These are phyloP conservation scores for Coemansia sp. DNA, from an alignment of 192 early-diverging fungal species.

Conservation along the genomic window DNA sequence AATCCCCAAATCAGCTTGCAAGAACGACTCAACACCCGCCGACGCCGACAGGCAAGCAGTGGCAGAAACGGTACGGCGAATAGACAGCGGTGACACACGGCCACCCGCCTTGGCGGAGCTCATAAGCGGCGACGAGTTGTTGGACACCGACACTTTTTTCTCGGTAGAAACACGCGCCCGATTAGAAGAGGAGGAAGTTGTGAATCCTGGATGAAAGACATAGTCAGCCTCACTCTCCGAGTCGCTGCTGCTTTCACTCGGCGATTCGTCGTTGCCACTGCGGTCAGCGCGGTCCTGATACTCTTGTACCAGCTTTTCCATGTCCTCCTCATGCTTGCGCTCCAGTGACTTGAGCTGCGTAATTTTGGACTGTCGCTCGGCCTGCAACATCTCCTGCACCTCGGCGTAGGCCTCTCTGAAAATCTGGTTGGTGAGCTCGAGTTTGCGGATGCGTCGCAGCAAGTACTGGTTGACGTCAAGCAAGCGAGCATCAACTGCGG, in stretches of 20 bases:
- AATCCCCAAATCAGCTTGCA: conserved; percentile 18
- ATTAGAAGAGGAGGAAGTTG: conserved; percentile 5
- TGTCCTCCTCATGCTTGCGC: conserved; percentile 49
- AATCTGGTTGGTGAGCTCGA: conserved; percentile 58
- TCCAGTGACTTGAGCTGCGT: conserved; percentile 34
- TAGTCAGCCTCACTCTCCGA: conserved; percentile 28
- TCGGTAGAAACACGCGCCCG: background rate
- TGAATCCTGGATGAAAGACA: conserved; percentile 26
- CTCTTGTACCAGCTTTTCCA: conserved; percentile 34
- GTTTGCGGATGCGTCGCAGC: conserved; percentile 54
- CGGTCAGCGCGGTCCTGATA: conserved; percentile 26
- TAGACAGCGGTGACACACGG: conserved; percentile 11
- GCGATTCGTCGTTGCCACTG: conserved; percentile 18
- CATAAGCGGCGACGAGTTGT: conserved; percentile 29
- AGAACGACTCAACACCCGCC: background rate
- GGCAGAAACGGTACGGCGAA: conserved; percentile 32
- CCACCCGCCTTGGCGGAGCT: background rate
- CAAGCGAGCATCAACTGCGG: conserved; percentile 12
- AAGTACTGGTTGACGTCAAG: conserved; percentile 37
- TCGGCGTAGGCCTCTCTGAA: conserved; percentile 51
- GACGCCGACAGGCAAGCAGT: conserved; percentile 9
- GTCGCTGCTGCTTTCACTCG: conserved; percentile 18
- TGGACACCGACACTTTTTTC: conserved; percentile 13
- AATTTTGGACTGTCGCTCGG: conserved; percentile 48
- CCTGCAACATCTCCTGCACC: conserved; percentile 50